phyloP scores from a whole-genome alignment of 179 eudicot genomes.

The Beta lomatogona region DNA sequence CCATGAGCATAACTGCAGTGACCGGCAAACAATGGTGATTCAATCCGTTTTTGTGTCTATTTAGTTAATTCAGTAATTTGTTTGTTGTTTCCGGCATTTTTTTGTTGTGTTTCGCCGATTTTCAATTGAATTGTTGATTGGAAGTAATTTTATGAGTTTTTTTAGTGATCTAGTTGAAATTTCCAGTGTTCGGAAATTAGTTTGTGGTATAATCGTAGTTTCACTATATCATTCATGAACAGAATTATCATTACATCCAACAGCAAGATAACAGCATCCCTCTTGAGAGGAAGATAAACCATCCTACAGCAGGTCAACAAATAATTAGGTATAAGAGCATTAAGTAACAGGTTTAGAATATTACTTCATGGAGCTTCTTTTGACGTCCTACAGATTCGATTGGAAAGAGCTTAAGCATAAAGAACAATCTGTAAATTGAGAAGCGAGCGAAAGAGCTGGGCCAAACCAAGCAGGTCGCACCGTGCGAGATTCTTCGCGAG shows the following conservation, averaged over 20 bases:
- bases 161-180: too few species aligned
- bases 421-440: constrained; percentile 48
- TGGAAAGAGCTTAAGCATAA: constrained; percentile 68
- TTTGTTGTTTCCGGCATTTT: background rate
- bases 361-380: constrained; percentile 71
- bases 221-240: constrained; percentile 27
- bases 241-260: constrained; percentile 89
- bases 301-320: constrained; percentile 43
- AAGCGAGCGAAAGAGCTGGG: too few species aligned
- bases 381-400: constrained; percentile 71
- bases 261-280: constrained; percentile 53
- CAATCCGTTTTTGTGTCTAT: too few species aligned
- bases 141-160: too few species aligned
- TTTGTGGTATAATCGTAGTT: too few species aligned
- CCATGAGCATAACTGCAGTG: too few species aligned
- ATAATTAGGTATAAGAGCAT: background rate
- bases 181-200: too few species aligned
- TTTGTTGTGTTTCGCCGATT: background rate
- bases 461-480: too few species aligned
- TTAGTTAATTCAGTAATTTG: background rate
- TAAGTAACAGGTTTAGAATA: background rate
- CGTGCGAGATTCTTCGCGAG: too few species aligned
- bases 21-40: too few species aligned
- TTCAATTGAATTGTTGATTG: background rate
- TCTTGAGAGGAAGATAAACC: constrained; percentile 32